Percentiles rank a stretch among this genome's conserved stretches.
phyloP scores from a whole-genome alignment of 2,329 filamentous ascomycete species.

The Xylaria sp. region DNA sequence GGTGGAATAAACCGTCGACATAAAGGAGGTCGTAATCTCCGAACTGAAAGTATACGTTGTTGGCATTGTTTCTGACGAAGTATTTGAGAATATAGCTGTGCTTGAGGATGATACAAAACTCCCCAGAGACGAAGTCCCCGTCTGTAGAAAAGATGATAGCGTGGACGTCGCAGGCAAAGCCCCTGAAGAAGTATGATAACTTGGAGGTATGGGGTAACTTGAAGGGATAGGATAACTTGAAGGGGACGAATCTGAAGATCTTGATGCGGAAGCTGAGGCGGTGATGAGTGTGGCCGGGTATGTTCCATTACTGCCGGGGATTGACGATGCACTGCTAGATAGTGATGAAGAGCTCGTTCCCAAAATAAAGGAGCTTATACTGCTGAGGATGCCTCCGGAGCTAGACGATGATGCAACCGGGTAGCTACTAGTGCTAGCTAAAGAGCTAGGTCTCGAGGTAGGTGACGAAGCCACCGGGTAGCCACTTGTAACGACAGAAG shows the following conservation, averaged over 20 bases:
- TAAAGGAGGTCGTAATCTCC: constrained; percentile 44
- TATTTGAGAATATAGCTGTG: constrained; percentile 27
- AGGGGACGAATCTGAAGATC: too few species aligned
- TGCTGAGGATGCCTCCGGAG: constrained; percentile 45
- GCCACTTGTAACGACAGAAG: constrained; percentile 14
- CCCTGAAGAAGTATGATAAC: constrained; percentile 22
- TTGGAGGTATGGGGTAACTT: too few species aligned
- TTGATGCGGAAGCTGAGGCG: too few species aligned
- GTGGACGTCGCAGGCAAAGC: constrained; percentile 29
- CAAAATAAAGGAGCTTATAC: constrained; percentile 47
- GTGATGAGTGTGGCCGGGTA: too few species aligned
- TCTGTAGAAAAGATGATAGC: constrained; percentile 21
- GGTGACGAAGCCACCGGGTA: constrained; percentile 35
- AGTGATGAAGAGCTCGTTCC: constrained; percentile 39
- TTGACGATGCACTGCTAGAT: constrained; percentile 9
- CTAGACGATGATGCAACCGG: constrained; percentile 38
- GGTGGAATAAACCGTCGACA: constrained; percentile 50
- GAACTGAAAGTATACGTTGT: constrained; percentile 47
- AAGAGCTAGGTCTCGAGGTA: not conserved
- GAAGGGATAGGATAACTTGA: too few species aligned
- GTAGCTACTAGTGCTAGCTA: constrained; percentile 18
- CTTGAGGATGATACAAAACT: constrained; percentile 33
- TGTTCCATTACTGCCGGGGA: not conserved
- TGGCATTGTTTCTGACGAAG: constrained; percentile 41
- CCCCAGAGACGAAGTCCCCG: constrained; percentile 34